phyloP scores from a whole-genome alignment of 106 monocot genomes.

The Platanthera zijinensis region DNA sequence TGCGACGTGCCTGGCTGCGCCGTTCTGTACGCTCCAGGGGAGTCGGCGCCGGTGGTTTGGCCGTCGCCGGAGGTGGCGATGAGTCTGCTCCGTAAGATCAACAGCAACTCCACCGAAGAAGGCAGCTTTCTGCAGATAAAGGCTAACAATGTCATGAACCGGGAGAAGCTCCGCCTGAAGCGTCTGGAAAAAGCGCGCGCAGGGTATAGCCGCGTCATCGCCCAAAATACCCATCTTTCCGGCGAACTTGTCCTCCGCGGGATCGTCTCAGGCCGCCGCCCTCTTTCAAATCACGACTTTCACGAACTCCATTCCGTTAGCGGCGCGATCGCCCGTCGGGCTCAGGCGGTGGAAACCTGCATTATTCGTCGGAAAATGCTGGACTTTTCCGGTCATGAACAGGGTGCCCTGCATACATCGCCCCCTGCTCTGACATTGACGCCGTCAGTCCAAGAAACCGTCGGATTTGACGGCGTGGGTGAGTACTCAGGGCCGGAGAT shows the following conservation, averaged over 20 bases:
- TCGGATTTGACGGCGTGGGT: too few species aligned
- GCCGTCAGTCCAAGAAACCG: too few species aligned
- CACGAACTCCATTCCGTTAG: background rate
- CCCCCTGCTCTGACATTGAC: too few species aligned
- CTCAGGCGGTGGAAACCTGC: background rate
- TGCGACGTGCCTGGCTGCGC: too few species aligned
- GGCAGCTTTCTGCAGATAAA: background rate
- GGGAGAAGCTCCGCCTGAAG: background rate
- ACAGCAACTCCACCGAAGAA: background rate
- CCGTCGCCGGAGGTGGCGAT: too few species aligned
- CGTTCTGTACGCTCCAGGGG: too few species aligned
- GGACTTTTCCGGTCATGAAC: too few species aligned
- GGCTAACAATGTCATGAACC: slow-evolving; percentile 4
- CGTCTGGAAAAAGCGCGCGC: background rate
- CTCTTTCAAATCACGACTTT: background rate
- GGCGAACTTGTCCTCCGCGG: background rate
- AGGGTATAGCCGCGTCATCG: background rate
- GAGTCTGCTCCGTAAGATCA: too few species aligned
- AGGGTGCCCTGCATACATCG: too few species aligned
- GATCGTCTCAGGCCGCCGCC: background rate
- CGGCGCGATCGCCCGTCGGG: background rate
- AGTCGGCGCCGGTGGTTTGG: too few species aligned
- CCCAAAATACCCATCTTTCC: background rate
- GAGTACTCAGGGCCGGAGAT: too few species aligned
- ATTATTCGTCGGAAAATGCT: too few species aligned